These are phyloP conservation scores for Phellopilus nigrolimitatus DNA, from an alignment of 1,284 basidiomycete genomes.

Conservation along the genomic window DNA sequence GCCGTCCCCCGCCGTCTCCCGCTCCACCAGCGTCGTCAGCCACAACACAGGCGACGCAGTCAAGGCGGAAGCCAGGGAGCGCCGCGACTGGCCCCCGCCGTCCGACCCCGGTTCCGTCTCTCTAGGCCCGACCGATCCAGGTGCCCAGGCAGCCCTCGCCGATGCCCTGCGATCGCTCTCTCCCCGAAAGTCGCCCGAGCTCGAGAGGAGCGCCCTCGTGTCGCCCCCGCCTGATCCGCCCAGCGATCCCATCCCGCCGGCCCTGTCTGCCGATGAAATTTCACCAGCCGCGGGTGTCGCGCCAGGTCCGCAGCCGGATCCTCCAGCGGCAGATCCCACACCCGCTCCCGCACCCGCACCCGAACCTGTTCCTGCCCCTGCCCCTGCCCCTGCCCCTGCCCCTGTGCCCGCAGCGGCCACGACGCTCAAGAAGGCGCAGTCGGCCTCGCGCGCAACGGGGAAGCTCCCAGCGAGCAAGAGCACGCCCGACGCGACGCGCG, in stretches of 20 bases:
- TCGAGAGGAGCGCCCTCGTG: not conserved
- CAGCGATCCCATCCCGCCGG: not conserved
- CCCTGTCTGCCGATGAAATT: not conserved
- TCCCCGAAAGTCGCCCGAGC: not conserved
- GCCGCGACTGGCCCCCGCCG: constrained; percentile 64
- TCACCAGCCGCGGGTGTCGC: constrained; percentile 4
- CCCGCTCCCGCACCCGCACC: constrained; percentile 20
- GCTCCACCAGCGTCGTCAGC: constrained; percentile 55
- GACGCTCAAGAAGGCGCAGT: not conserved
- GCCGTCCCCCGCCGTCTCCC: constrained; percentile 26
- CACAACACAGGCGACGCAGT: constrained; percentile 54
- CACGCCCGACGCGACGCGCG: not conserved
- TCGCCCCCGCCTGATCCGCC: not conserved
- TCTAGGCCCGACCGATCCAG: constrained; percentile 28
- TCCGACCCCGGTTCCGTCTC: constrained; percentile 40
- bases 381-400: constrained; percentile 17
- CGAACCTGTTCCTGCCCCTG: constrained; percentile 10
- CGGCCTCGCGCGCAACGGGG: constrained; percentile 9
- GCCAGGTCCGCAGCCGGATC: constrained; percentile 17
- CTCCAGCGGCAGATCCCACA: constrained; percentile 22
- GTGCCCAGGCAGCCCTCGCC: constrained; percentile 25
- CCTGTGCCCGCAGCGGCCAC: constrained; percentile 1
- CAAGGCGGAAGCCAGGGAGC: constrained; percentile 61
- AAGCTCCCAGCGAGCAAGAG: constrained; percentile 12
- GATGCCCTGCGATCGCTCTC: constrained; percentile 7